These are phyloP conservation scores for Rhododendron henanense DNA, from an alignment of 148 eudicot genomes.

Conservation along the genomic window DNA sequence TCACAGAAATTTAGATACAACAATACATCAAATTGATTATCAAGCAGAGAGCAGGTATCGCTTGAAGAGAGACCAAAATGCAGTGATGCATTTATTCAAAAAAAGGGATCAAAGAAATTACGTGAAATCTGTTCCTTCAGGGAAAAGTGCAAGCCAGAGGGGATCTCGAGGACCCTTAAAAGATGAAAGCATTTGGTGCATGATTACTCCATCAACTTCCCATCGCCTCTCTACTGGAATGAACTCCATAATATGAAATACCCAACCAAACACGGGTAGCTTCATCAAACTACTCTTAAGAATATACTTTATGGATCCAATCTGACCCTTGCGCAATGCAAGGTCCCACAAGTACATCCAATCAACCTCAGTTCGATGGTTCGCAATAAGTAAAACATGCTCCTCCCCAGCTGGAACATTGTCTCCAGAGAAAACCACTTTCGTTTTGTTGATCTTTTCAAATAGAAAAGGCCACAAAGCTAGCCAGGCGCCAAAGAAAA, in stretches of 20 bases:
- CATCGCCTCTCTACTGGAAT: conserved; percentile 87
- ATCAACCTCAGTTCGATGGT: conserved; percentile 95
- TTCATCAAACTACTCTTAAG: conserved; percentile 94
- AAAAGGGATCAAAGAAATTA: conserved; percentile 26
- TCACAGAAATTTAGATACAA: neutral
- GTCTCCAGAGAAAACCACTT: conserved; percentile 82
- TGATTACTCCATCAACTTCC: conserved; percentile 64
- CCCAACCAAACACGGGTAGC: conserved; percentile 89
- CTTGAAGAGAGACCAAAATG: neutral
- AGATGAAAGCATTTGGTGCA: conserved; percentile 73
- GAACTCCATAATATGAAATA: conserved; percentile 80
- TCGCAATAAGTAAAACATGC: conserved; percentile 68
- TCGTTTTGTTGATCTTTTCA: conserved; percentile 81
- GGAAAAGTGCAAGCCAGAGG: conserved; percentile 93
- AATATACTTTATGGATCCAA: conserved; percentile 73
- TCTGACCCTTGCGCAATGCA: conserved; percentile 72
- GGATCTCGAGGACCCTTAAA: conserved; percentile 61
- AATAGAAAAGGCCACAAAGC: conserved; percentile 88
- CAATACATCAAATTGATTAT: conserved; percentile 1
- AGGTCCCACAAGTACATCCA: conserved; percentile 99
- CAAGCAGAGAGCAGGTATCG: neutral
- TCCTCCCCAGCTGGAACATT: conserved; percentile 52
- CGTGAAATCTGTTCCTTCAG: conserved; percentile 99
- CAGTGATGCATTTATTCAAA: neutral
- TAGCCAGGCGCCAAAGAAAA: conserved; percentile 74